Evolutionary conservation across 2,329 filamentous ascomycete genomes (phyloP).

Genomic region (Diaporthe helianthi): DNA sequence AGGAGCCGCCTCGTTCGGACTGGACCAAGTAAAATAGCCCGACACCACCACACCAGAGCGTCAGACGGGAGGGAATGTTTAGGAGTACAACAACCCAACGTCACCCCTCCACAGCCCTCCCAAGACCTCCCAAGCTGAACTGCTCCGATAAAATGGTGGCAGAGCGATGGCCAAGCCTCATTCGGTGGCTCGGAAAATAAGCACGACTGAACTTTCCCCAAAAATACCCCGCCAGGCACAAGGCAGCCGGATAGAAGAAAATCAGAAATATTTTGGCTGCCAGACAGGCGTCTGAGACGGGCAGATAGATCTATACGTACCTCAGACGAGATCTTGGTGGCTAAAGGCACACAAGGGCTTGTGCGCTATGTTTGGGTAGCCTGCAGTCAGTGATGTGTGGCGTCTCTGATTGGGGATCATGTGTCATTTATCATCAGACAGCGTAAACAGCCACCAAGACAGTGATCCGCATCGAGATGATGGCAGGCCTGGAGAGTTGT

Average conservation of each 20-base stretch:
- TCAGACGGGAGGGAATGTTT: conserved; percentile 10
- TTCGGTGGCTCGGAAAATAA: conserved; percentile 9
- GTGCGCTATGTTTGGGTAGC: neutral
- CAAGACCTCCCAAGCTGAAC: too few species aligned
- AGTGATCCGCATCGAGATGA: conserved; percentile 14
- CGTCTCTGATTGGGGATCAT: conserved; percentile 18
- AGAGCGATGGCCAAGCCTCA: conserved; percentile 19
- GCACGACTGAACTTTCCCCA: neutral
- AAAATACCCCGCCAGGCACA: conserved; percentile 5
- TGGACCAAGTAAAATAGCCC: conserved; percentile 1
- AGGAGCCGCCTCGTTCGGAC: conserved; percentile 30
- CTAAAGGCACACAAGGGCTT: neutral
- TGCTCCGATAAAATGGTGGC: conserved; percentile 21
- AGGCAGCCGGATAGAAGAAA: conserved; percentile 12
- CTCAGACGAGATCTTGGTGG: conserved; percentile 10
- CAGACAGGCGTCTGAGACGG: neutral
- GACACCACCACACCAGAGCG: conserved; percentile 4
- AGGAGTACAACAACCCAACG: neutral
- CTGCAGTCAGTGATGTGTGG: neutral
- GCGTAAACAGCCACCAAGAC: neutral
- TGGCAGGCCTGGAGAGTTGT: neutral
- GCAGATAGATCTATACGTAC: conserved; percentile 4
- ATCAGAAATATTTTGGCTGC: neutral
- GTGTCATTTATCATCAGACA: conserved; percentile 12
- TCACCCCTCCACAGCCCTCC: neutral